phyloP scores from a whole-genome alignment of 2,329 filamentous ascomycete genomes.

The Epichloe amarillans region DNA sequence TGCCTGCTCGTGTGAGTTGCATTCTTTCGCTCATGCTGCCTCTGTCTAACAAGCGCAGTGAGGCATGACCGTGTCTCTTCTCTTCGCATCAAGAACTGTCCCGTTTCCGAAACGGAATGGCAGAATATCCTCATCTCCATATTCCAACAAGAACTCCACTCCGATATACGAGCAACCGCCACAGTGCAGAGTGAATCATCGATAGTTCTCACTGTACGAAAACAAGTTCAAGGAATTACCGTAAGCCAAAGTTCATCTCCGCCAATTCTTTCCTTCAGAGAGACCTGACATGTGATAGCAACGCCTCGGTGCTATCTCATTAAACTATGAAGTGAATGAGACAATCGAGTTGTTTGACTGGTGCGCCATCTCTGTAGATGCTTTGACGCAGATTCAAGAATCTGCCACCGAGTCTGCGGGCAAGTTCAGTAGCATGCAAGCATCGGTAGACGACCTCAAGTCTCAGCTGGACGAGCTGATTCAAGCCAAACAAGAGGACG shows the following conservation, averaged over 20 bases:
- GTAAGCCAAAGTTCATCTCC: slow-evolving; percentile 26
- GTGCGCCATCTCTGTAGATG: slow-evolving; percentile 46
- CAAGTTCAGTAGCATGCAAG: slow-evolving; percentile 35
- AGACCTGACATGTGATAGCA: slow-evolving; percentile 32
- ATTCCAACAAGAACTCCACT: slow-evolving; percentile 36
- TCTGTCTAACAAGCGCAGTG: slow-evolving; percentile 24
- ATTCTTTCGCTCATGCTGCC: background rate
- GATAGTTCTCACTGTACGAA: slow-evolving; percentile 49
- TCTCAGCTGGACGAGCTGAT: slow-evolving; percentile 53
- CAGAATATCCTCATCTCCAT: slow-evolving; percentile 43
- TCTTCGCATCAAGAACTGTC: slow-evolving; percentile 38
- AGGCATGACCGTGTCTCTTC: slow-evolving; percentile 41
- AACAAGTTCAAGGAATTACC: slow-evolving; percentile 54
- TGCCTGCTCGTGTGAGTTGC: slow-evolving; percentile 37
- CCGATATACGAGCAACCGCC: slow-evolving; percentile 47
- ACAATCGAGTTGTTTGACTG: slow-evolving; percentile 56
- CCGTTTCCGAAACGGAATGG: slow-evolving; percentile 54
- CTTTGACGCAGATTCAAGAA: slow-evolving; percentile 30
- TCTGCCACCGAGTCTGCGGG: slow-evolving; percentile 29
- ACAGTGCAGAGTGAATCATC: slow-evolving; percentile 37
- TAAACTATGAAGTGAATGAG: slow-evolving; percentile 41
- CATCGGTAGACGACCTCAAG: slow-evolving; percentile 43
- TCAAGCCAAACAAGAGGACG: slow-evolving; percentile 51
- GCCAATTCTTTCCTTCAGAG: background rate
- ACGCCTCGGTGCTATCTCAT: slow-evolving; percentile 51